phyloP scores from a whole-genome alignment of 2,329 filamentous ascomycete genomes.

The Sporothrix luriei region DNA sequence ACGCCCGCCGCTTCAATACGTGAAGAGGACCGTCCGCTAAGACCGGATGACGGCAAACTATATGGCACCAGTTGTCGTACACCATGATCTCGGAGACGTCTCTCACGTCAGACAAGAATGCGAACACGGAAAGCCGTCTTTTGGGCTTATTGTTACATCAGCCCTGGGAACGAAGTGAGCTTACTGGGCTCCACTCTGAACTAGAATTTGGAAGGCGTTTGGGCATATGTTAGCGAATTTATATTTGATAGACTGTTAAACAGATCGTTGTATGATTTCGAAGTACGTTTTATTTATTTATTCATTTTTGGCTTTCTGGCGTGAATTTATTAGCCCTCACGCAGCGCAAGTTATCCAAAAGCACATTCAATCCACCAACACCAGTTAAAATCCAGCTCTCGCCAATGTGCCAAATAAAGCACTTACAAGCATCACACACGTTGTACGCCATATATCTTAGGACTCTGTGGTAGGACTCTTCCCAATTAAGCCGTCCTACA shows the following conservation, averaged over 20 bases:
- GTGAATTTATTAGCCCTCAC: neutral
- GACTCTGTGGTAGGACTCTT: neutral
- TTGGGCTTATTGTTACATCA: too few species aligned
- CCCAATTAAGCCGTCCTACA: too few species aligned
- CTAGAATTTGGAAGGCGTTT: neutral
- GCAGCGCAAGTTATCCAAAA: too few species aligned
- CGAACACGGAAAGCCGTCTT: too few species aligned
- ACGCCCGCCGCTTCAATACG: neutral
- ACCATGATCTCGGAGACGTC: too few species aligned
- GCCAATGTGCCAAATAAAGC: neutral
- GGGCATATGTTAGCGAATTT: conserved; percentile 21
- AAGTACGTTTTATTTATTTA: neutral
- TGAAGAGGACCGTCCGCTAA: neutral
- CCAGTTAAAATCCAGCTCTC: neutral
- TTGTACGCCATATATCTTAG: neutral
- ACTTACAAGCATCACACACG: neutral
- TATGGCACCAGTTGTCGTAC: too few species aligned
- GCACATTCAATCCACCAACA: neutral
- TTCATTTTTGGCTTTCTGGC: too few species aligned
- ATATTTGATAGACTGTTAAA: neutral
- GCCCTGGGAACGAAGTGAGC: too few species aligned
- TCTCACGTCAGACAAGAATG: too few species aligned
- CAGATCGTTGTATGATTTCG: neutral
- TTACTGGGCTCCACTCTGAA: neutral
- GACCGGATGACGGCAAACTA: too few species aligned